These are phyloP conservation scores for Alnus rubra DNA, from an alignment of 306 rosid genomes.

Conservation along the genomic window DNA sequence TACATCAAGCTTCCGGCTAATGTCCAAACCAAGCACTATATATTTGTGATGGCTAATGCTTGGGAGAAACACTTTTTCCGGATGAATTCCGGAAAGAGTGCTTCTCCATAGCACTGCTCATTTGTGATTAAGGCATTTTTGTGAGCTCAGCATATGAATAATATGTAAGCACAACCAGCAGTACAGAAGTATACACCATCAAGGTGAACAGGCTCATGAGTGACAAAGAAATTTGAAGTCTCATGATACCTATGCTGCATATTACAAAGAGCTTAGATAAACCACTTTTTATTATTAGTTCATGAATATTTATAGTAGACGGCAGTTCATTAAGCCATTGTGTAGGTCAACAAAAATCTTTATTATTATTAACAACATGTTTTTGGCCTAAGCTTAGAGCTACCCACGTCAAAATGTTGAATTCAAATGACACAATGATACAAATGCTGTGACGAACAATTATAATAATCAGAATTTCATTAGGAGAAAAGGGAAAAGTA, in stretches of 20 bases:
- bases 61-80: too few relatives aligned
- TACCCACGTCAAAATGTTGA: background rate
- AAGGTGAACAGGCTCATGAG: background rate
- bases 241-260: background rate
- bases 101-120: too few relatives aligned
- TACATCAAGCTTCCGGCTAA: background rate
- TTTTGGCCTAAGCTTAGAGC: background rate
- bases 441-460: background rate
- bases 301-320: background rate
- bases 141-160: background rate
- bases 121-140: background rate
- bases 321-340: background rate
- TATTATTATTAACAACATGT: background rate
- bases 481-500: conserved; percentile 8
- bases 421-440: background rate
- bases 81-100: too few relatives aligned
- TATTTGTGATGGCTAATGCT: background rate
- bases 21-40: background rate
- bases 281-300: background rate
- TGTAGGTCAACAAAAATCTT: background rate
- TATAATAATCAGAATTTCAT: background rate
- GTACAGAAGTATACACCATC: background rate
- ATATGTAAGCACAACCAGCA: background rate
- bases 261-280: background rate
- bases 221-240: background rate